phyloP scores from a whole-genome alignment of 176 grass and related monocot species.

The bread wheat (Triticum aestivum) region DNA sequence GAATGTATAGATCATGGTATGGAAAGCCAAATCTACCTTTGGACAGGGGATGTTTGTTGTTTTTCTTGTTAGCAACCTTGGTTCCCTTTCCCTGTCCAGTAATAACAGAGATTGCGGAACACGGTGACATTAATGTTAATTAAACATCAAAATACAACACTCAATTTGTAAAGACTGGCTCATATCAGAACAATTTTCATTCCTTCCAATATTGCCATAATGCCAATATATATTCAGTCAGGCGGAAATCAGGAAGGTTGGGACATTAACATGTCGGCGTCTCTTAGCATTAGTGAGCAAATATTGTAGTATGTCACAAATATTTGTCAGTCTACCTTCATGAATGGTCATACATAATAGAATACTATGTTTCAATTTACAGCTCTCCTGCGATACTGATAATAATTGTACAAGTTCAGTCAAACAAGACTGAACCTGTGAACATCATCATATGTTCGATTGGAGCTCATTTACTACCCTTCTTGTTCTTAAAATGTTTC shows the following conservation, averaged over 20 bases:
- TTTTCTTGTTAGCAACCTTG: not conserved
- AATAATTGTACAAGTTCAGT: not conserved
- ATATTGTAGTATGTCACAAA: not conserved
- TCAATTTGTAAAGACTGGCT: not conserved
- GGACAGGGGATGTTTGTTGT: constrained; percentile 9
- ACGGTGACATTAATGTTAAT: not conserved
- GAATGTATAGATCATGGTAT: not conserved
- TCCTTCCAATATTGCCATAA: not conserved
- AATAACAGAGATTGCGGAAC: not conserved
- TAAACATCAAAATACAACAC: not conserved
- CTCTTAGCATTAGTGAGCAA: not conserved
- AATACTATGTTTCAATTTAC: not conserved
- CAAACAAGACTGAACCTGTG: not conserved
- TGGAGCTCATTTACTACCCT: not conserved
- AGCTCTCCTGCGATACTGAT: not conserved
- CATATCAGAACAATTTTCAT: not conserved
- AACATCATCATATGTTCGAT: too few relatives aligned
- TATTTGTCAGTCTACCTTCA: not conserved
- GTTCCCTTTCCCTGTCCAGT: constrained; percentile 14
- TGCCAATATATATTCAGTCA: not conserved
- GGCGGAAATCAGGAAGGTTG: not conserved
- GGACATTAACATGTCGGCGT: not conserved
- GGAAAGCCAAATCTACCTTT: constrained; percentile 13
- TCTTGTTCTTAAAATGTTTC: not conserved
- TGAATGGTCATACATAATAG: not conserved